Evolutionary conservation across 306 rosid genomes (phyloP).

Genomic region (Malus fusca): DNA sequence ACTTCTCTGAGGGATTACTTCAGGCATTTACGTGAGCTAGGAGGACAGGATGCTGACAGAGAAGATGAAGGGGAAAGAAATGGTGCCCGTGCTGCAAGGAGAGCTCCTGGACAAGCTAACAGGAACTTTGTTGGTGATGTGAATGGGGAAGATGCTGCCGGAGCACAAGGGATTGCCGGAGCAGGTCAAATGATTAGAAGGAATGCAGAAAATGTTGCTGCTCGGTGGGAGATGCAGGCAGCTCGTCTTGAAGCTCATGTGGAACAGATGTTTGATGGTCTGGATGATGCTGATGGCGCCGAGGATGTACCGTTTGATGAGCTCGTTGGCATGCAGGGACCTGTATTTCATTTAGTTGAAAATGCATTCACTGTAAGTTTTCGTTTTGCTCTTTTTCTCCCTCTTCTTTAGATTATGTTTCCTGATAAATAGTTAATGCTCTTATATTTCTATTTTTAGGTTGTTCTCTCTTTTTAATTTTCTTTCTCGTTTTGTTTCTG

Average conservation of each 20-base stretch:
- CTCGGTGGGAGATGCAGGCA: slow-evolving; percentile 98
- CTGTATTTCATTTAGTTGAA: slow-evolving; percentile 97
- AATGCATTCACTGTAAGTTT: slow-evolving; percentile 93
- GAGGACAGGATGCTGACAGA: slow-evolving; percentile 90
- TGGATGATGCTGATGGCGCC: slow-evolving; percentile 98
- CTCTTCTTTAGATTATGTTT: background rate
- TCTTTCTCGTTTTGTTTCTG: background rate
- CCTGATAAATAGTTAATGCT: background rate
- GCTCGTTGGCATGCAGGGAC: slow-evolving; percentile 99
- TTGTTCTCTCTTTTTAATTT: background rate
- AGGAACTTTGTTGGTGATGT: slow-evolving; percentile 71
- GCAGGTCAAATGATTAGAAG: slow-evolving; percentile 90
- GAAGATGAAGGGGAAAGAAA: slow-evolving; percentile 94
- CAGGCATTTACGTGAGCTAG: slow-evolving; percentile 93
- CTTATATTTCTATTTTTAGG: background rate
- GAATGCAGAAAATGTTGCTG: slow-evolving; percentile 96
- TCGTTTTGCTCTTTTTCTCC: background rate
- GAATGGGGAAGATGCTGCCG: slow-evolving; percentile 81
- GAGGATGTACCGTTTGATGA: slow-evolving; percentile 99
- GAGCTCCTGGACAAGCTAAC: slow-evolving; percentile 84
- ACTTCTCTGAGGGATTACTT: slow-evolving; percentile 98
- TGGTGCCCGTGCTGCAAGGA: slow-evolving; percentile 85
- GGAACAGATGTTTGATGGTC: slow-evolving; percentile 97
- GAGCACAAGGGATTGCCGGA: slow-evolving; percentile 79
- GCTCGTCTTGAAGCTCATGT: slow-evolving; percentile 99